Evolutionary conservation across 2,329 filamentous ascomycete species (phyloP), one percentile per base, ranked within the genome.

Genomic region (Penicillium sp.): DNA sequence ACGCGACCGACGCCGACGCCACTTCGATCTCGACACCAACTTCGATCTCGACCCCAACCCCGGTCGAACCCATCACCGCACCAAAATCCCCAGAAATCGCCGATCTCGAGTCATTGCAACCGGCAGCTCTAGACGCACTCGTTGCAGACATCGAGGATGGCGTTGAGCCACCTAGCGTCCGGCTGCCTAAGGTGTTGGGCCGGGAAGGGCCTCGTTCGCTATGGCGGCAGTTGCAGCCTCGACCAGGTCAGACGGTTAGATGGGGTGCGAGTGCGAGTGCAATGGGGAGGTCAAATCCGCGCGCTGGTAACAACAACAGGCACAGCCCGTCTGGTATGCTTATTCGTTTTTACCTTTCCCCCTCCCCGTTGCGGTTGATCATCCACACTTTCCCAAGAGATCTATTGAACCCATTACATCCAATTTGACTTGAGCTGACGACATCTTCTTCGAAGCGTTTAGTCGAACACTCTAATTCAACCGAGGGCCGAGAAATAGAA

Each of bases 381-480:
- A 5, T 39, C 31, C 29, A 17, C 15, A n/a, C 7, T 31, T 42
- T 15, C 17, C n/a, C 4, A 7, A 12, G 22, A 15, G 3, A 29
- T 17, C 17, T 17, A 17, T 29, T 10, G 13, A 12, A 24, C 6
- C 12, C 19, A 24, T 37, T 29, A 26, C 32, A 19, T 15, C 13
- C 24, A 17, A 32, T 29, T 45, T 19, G 45, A 53, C 56, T 62
- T 58, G 53, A 54, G 74, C 81, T 86, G 77, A 87, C 80, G 80
- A 43, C 55, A 53, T 62, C 75, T 83, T 75, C 52, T 57, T 50
- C 59, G 53, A 70, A 85, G 82, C 76, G 73, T 67, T 67, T 82
- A 87, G 84, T 69, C 78, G 69, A 81, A 73, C 61, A 72, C 65
- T 57, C 65, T 10, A 53, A 57, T 57, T 71, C 68, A 21, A 63